These are phyloP conservation scores for Saccharomyces paradoxus DNA, from an alignment of 805 yeast genomes.

Conservation along the genomic window DNA sequence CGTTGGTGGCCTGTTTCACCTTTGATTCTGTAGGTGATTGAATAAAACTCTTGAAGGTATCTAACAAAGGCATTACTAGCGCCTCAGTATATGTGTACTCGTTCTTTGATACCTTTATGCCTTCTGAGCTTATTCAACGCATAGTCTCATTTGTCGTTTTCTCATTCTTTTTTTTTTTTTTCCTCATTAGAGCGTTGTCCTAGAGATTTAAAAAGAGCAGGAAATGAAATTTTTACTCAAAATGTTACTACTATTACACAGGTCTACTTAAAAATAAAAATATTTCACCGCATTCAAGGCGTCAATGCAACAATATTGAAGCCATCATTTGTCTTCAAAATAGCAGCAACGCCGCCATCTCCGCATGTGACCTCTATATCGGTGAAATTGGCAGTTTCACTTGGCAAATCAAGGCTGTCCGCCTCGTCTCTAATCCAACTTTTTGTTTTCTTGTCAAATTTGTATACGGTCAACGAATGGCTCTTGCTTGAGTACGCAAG, in stretches of 20 bases:
- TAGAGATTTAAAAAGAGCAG: background rate
- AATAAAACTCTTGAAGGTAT: slow-evolving; percentile 26
- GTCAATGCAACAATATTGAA: background rate
- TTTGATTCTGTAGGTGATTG: slow-evolving; percentile 31
- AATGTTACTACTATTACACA: background rate
- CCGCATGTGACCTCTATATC: background rate
- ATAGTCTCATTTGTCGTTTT: background rate
- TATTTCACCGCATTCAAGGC: background rate
- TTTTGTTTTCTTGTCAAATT: slow-evolving; percentile 1
- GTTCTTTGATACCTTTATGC: background rate
- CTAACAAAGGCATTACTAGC: slow-evolving; percentile 22
- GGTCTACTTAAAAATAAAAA: background rate
- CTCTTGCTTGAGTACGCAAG: background rate
- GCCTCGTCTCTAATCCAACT: background rate
- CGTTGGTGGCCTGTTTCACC: slow-evolving; percentile 40
- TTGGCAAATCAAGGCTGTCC: background rate
- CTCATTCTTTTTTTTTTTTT: background rate
- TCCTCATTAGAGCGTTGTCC: background rate
- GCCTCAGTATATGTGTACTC: background rate
- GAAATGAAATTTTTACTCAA: background rate
- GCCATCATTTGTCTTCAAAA: background rate
- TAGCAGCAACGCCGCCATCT: background rate
- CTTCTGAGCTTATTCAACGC: background rate
- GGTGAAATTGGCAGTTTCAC: background rate
- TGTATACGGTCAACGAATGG: background rate